A percentile compares a stretch with the other conserved stretches of the same genome.
Evolutionary conservation across 176 grass and related monocot species (phyloP).

Genomic region (barley (Hordeum vulgare)): MorexV3_pseudomolecules_assembly NC_058521.1:500530080-500530579

Average conservation of each 20-base stretch:
- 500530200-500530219: not conserved
- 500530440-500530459: not conserved
- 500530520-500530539: not conserved
- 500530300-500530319: not conserved
- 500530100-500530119: not conserved
- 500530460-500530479: not conserved
- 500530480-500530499: not conserved
- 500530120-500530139: not conserved
- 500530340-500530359: slow-evolving; percentile 13
- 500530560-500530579: not conserved
- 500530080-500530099: not conserved
- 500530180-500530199: not conserved
- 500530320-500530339: not conserved
- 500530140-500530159: not conserved
- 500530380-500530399: slow-evolving; percentile 1
- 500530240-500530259: not conserved
- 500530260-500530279: not conserved
- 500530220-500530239: not conserved
- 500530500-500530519: not conserved
- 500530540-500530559: not conserved
- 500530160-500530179: not conserved
- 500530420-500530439: not conserved
- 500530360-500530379: not conserved
- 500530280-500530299: not conserved
- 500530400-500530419: not conserved